Conservation (phyloP, 1,284 basidiomycete species). For the Fistulina hepatica region DNA sequence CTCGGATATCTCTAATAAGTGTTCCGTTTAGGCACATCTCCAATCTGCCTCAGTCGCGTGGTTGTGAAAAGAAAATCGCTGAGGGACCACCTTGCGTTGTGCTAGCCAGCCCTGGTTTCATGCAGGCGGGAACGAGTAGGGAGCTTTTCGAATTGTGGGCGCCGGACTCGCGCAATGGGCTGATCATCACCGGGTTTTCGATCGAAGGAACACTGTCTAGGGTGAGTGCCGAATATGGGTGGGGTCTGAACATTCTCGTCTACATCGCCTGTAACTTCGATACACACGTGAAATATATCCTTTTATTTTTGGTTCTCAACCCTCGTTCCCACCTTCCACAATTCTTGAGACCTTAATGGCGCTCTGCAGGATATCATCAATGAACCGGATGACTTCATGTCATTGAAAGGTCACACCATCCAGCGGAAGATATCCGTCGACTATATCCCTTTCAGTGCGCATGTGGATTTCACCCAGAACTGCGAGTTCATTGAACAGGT, state of each 20-base stretch:
- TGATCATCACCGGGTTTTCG: slow-evolving; percentile 95
- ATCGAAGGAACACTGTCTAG: slow-evolving; percentile 95
- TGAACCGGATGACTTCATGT: slow-evolving; percentile 84
- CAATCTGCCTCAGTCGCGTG: slow-evolving; percentile 68
- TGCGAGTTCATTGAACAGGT: slow-evolving; percentile 94
- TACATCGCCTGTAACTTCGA: slow-evolving; percentile 29
- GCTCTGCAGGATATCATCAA: slow-evolving; percentile 70
- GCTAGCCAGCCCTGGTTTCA: slow-evolving; percentile 92
- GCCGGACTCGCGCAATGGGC: slow-evolving; percentile 89
- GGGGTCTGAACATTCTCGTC: slow-evolving; percentile 22
- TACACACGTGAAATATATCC: slow-evolving; percentile 51
- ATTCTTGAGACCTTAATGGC: no score
- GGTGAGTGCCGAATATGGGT: slow-evolving; percentile 54
- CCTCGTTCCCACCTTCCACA: no score
- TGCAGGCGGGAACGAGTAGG: slow-evolving; percentile 86
- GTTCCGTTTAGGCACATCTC: slow-evolving; percentile 68
- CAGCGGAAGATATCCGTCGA: slow-evolving; percentile 91
- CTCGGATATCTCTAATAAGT: slow-evolving; percentile 7
- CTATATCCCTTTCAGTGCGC: slow-evolving; percentile 96
- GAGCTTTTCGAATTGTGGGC: slow-evolving; percentile 96
- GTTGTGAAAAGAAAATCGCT: slow-evolving; percentile 79
- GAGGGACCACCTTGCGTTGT: slow-evolving; percentile 92
- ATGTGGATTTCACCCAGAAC: slow-evolving; percentile 97
- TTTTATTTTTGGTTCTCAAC: no score
- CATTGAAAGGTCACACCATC: slow-evolving; percentile 76